Percentiles rank a stretch among this genome's conserved stretches.
phyloP scores from a whole-genome alignment of 2,329 filamentous ascomycete species.

The Colletotrichum zoysiae region DNA sequence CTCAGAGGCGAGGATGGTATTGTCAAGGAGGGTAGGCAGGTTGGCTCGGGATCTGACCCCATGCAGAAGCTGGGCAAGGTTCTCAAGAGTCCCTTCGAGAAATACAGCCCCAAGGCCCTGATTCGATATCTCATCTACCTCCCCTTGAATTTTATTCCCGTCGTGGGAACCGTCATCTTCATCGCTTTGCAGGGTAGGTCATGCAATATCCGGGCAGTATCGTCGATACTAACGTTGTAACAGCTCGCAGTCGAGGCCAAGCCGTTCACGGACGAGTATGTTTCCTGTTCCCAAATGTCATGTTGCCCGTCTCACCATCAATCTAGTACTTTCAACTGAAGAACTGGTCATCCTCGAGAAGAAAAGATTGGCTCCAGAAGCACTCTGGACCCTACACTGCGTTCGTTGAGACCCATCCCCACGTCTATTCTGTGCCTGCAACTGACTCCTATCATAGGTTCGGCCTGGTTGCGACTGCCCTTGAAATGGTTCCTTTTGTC shows the following conservation, averaged over 20 bases:
- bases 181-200: constrained; percentile 76
- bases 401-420: constrained; percentile 57
- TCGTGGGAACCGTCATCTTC: constrained; percentile 87
- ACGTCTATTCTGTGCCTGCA: background rate
- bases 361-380: constrained; percentile 75
- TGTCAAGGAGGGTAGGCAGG: constrained; percentile 79
- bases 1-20: constrained; percentile 66
- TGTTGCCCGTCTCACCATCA: constrained; percentile 14
- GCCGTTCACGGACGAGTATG: constrained; percentile 67
- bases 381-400: constrained; percentile 84
- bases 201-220: constrained; percentile 44
- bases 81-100: constrained; percentile 68
- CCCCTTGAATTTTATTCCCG: constrained; percentile 91
- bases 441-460: constrained; percentile 67
- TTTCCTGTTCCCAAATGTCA: constrained; percentile 21
- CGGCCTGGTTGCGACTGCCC: constrained; percentile 77
- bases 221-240: background rate
- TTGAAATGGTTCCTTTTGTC: constrained; percentile 87
- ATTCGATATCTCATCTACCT: constrained; percentile 87
- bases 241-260: constrained; percentile 58
- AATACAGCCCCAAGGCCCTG: constrained; percentile 71
- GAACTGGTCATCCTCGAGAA: constrained; percentile 77
- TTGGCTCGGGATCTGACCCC: constrained; percentile 72
- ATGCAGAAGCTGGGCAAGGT: constrained; percentile 69
- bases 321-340: constrained; percentile 91